Percentiles rank a stretch among this genome's conserved stretches.
Evolutionary conservation across 768 basidiomycete species (phyloP).

Genomic region (Termitomyces sp.): DNA sequence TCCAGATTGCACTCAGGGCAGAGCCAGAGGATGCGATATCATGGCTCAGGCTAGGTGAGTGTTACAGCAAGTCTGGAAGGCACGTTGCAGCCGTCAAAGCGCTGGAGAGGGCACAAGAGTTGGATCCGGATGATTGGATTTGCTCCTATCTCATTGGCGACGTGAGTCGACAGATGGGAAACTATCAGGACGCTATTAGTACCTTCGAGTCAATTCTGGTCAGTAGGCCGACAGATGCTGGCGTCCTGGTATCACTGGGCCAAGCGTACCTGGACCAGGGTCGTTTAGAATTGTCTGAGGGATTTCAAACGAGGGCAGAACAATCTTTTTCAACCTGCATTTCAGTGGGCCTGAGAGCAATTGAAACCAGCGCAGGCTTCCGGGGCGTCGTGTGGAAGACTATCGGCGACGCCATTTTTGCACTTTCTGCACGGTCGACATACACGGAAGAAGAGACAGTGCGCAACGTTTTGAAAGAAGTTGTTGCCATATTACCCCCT

Average conservation of each 20-base stretch:
- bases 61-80: constrained; percentile 83
- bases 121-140: constrained; percentile 78
- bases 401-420: constrained; percentile 69
- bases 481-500: constrained; percentile 32
- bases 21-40: constrained; percentile 69
- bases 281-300: constrained; percentile 53
- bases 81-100: constrained; percentile 89
- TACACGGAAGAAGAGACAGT: constrained; percentile 42
- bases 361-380: constrained; percentile 55
- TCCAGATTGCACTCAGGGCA: constrained; percentile 81
- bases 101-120: constrained; percentile 64
- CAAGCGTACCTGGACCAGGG: constrained; percentile 73
- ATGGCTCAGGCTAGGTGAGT: constrained; percentile 93
- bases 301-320: constrained; percentile 73
- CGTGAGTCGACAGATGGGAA: constrained; percentile 72
- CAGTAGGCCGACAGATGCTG: constrained; percentile 59
- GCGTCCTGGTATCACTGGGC: constrained; percentile 64
- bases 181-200: constrained; percentile 68
- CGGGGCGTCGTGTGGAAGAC: constrained; percentile 79
- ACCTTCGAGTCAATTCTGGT: constrained; percentile 54
- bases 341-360: constrained; percentile 37
- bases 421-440: constrained; percentile 48
- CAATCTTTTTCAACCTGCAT: constrained; percentile 64
- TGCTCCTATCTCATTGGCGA: constrained; percentile 80
- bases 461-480: constrained; percentile 23